A percentile compares a stretch with the other conserved stretches of the same genome.
Evolutionary conservation across 306 rosid genomes (phyloP).

Genomic region (Casuarina equisetifolia): DNA sequence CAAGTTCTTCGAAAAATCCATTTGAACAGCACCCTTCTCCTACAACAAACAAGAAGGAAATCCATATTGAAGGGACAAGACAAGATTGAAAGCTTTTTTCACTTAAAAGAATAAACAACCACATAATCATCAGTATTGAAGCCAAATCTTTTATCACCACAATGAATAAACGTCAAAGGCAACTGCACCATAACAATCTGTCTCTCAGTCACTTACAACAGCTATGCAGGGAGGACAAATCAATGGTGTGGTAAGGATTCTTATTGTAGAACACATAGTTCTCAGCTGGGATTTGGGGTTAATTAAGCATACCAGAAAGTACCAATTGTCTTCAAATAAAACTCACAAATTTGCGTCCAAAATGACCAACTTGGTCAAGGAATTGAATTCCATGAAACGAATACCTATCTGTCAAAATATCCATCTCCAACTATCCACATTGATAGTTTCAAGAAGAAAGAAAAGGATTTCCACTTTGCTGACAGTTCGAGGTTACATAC

Average conservation of each 20-base stretch:
- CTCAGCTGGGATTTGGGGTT: not conserved
- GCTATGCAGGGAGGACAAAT: not conserved
- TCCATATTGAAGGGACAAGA: not conserved
- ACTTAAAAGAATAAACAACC: not conserved
- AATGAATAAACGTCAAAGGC: not conserved
- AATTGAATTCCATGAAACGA: not conserved
- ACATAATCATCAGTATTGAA: not conserved
- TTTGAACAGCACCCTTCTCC: slow-evolving; percentile 71
- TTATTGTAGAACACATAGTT: not conserved
- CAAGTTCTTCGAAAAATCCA: slow-evolving; percentile 55
- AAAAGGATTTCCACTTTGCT: not conserved
- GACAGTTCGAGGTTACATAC: not conserved
- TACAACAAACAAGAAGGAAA: slow-evolving; percentile 26
- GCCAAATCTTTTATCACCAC: not conserved
- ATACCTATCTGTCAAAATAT: not conserved
- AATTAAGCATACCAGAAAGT: no score
- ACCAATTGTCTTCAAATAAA: no score
- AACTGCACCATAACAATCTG: slow-evolving; percentile 1
- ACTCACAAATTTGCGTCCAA: no score
- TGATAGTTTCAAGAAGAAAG: not conserved
- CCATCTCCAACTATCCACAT: not conserved
- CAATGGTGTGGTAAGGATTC: not conserved
- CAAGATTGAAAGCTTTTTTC: not conserved
- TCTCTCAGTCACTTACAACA: not conserved
- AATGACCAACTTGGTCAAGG: not conserved